phyloP scores from a whole-genome alignment of 768 basidiomycete species.

The Tylopilus subfusipes region DNA sequence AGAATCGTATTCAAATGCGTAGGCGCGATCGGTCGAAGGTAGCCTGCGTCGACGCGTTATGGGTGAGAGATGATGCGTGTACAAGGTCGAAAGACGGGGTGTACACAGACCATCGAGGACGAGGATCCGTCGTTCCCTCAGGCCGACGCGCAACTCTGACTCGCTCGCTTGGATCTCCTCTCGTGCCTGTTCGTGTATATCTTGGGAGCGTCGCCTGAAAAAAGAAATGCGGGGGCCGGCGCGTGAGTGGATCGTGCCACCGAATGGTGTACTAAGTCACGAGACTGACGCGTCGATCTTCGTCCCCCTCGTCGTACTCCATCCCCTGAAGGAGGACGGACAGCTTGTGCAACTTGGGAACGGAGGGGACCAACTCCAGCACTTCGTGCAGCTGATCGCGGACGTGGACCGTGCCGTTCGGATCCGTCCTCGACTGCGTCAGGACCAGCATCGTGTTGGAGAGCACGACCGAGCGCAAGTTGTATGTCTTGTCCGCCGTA shows the following conservation, averaged over 20 bases:
- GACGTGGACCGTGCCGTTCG: constrained; percentile 54
- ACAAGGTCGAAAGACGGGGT: background rate
- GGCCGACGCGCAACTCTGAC: constrained; percentile 58
- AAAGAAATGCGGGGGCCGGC: background rate
- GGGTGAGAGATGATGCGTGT: background rate
- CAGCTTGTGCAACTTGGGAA: constrained; percentile 75
- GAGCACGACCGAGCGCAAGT: constrained; percentile 78
- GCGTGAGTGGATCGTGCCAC: background rate
- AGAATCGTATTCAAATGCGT: constrained; percentile 67
- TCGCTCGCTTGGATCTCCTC: constrained; percentile 80
- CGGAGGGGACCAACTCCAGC: constrained; percentile 73
- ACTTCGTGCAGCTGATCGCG: constrained; percentile 81
- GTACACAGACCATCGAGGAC: constrained; percentile 62
- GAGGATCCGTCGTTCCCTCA: constrained; percentile 70
- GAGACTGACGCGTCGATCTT: constrained; percentile 36
- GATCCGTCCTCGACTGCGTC: constrained; percentile 41
- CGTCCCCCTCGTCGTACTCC: constrained; percentile 66
- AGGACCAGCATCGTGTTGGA: constrained; percentile 86
- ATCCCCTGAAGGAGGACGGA: constrained; percentile 54
- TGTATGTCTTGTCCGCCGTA: constrained; percentile 75
- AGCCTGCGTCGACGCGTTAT: constrained; percentile 38
- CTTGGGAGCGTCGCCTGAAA: constrained; percentile 42
- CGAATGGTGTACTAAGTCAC: too few species aligned
- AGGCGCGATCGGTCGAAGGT: constrained; percentile 69
- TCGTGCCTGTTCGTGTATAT: constrained; percentile 55